phyloP scores from a whole-genome alignment of 169 alveolate genomes.

The Sarcocystis neurona region DNA sequence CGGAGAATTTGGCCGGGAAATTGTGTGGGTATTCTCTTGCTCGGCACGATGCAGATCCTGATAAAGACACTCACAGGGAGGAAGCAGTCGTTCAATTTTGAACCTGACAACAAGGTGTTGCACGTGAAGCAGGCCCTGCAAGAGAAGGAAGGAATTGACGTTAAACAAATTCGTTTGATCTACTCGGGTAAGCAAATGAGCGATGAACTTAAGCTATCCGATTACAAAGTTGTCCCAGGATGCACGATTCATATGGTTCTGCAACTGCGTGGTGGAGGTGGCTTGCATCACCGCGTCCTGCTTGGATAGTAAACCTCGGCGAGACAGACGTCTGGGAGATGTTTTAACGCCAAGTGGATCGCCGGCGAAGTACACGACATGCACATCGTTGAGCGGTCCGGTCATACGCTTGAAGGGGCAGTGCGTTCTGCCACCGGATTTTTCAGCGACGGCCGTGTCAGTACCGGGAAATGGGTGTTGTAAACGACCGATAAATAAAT shows the following conservation, averaged over 20 bases:
- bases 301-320: neutral
- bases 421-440: too few relatives aligned
- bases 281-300: neutral
- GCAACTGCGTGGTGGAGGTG: slow-evolving; percentile 90
- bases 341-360: neutral
- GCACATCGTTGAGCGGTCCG: too few relatives aligned
- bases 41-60: slow-evolving; percentile 84
- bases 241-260: slow-evolving; percentile 95
- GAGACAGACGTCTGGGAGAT: neutral
- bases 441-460: too few relatives aligned
- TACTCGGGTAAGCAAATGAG: slow-evolving; percentile 90
- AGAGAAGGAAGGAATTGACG: slow-evolving; percentile 92
- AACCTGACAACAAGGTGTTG: slow-evolving; percentile 90
- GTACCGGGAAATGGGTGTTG: too few relatives aligned
- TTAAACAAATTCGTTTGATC: slow-evolving; percentile 88
- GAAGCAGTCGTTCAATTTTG: slow-evolving; percentile 92
- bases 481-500: too few relatives aligned
- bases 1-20: too few relatives aligned
- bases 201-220: slow-evolving; percentile 87
- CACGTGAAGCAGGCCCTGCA: slow-evolving; percentile 93
- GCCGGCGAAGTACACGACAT: too few relatives aligned
- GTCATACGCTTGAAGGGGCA: too few relatives aligned
- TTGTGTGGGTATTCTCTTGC: neutral
- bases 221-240: slow-evolving; percentile 93
- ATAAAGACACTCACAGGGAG: slow-evolving; percentile 93